Conservation (phyloP, 2,329 filamentous ascomycete genomes). For the Xylogone sp. region DNA sequence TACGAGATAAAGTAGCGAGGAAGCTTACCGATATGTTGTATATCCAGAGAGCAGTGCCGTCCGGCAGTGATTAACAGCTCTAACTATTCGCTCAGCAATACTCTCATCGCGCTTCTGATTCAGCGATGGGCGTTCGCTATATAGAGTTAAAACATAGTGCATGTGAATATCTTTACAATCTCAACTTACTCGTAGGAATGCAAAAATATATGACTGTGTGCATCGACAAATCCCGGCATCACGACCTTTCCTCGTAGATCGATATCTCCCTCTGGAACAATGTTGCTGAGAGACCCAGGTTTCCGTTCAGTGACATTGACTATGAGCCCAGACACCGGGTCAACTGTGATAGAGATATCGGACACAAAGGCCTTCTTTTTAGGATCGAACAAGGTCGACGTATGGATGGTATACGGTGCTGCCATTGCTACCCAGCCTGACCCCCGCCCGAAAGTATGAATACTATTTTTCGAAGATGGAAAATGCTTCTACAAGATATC, state of each 20-base stretch:
- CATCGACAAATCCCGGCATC: constrained; percentile 49
- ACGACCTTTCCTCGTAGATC: constrained; percentile 49
- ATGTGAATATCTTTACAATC: not conserved
- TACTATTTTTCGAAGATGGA: too few relatives aligned
- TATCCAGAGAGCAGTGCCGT: not conserved
- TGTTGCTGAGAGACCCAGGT: too few relatives aligned
- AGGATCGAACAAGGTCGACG: not conserved
- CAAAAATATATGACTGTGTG: constrained; percentile 53
- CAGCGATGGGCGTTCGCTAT: not conserved
- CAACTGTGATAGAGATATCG: not conserved
- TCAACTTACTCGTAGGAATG: constrained; percentile 36
- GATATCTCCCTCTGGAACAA: constrained; percentile 37
- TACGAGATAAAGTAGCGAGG: not conserved
- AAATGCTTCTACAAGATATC: too few relatives aligned
- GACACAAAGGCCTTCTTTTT: not conserved
- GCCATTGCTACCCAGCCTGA: too few relatives aligned
- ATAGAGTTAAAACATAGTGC: not conserved
- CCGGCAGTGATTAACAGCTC: not conserved
- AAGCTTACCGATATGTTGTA: not conserved
- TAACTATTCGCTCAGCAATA: not conserved
- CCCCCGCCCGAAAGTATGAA: constrained; percentile 4
- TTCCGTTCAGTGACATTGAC: too few relatives aligned
- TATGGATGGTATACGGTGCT: not conserved
- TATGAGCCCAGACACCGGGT: too few relatives aligned
- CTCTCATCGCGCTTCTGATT: constrained; percentile 1